Evolutionary conservation across 495 filamentous ascomycete species (phyloP).

Genomic region (Neurospora tetrasperma): DNA sequence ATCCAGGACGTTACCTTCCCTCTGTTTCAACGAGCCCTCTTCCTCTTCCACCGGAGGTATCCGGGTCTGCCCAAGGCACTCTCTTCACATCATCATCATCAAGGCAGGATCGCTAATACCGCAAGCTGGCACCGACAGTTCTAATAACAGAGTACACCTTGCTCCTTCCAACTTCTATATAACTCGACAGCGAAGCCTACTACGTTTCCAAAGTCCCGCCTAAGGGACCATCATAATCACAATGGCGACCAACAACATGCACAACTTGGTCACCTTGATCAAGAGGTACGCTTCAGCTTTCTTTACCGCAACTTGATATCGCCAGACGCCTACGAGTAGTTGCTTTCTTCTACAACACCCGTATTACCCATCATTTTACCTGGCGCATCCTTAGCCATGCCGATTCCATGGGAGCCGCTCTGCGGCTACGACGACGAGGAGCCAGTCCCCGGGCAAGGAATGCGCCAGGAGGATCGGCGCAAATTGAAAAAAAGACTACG

Average conservation of each 20-base stretch:
- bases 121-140: background rate
- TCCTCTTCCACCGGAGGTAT: background rate
- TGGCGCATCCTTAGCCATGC: background rate
- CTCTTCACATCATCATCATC: background rate
- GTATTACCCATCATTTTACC: background rate
- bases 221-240: slow-evolving; percentile 13
- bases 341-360: background rate
- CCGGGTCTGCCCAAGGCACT: background rate
- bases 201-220: background rate
- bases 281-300: slow-evolving; percentile 61
- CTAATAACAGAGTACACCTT: background rate
- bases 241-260: slow-evolving; percentile 63
- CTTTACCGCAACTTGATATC: background rate
- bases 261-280: slow-evolving; percentile 94
- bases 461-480: background rate
- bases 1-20: background rate
- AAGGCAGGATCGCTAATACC: background rate
- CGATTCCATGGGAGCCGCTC: background rate
- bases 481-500: background rate
- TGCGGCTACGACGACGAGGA: background rate
- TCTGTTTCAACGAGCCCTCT: background rate
- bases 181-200: background rate
- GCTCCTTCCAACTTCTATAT: background rate
- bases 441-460: background rate
- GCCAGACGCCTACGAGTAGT: background rate